Evolutionary conservation across 805 yeast genomes (phyloP).

Genomic region (Candida dendrica): DNA sequence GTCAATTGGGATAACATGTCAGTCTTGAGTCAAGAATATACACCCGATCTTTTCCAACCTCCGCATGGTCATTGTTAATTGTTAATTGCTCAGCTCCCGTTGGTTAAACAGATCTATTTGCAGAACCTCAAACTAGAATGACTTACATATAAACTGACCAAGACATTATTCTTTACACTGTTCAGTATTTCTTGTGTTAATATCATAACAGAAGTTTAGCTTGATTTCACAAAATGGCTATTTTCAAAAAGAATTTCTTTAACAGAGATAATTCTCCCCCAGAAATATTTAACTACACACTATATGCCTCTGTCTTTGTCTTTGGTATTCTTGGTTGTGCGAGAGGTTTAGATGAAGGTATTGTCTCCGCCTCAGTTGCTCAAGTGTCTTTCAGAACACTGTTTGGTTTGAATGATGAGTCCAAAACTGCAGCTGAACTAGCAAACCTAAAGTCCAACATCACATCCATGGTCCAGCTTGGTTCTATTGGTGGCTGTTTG

Average conservation of each 20-base stretch:
- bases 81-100: no score
- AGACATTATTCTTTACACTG: no score
- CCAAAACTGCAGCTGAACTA: constrained; percentile 25
- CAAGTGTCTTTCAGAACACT: constrained; percentile 33
- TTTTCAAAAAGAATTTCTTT: constrained; percentile 8
- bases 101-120: no score
- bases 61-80: no score
- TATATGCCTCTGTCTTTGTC: constrained; percentile 37
- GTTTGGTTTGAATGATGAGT: constrained; percentile 38
- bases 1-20: no score
- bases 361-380: constrained; percentile 36
- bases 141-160: no score
- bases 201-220: no score
- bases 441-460: constrained; percentile 47
- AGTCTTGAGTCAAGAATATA: no score
- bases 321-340: constrained; percentile 52
- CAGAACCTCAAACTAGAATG: no score
- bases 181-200: no score
- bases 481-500: constrained; percentile 47
- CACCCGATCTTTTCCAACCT: no score
- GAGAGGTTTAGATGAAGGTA: constrained; percentile 54
- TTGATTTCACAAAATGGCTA: not conserved
- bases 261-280: constrained; percentile 24
- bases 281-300: constrained; percentile 39
- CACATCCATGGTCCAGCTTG: constrained; percentile 52